Evolutionary conservation across 371 early-diverging fungal species (phyloP).

Genomic region (Circinella umbellata): DNA sequence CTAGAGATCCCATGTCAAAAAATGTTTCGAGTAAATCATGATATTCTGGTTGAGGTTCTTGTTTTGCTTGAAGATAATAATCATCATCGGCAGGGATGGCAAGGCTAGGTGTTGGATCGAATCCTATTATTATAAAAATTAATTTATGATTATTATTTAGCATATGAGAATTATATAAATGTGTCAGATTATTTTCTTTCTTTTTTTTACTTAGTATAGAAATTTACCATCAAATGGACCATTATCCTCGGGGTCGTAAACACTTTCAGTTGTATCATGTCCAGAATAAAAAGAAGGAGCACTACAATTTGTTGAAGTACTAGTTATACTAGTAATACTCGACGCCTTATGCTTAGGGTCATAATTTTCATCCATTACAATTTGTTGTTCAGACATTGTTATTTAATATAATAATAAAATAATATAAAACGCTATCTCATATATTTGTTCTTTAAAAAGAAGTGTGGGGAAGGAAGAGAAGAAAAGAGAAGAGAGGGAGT

Average conservation of each 20-base stretch:
- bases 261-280: conserved; percentile 19
- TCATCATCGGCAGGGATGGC: conserved; percentile 14
- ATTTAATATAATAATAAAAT: too few relatives aligned
- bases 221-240: conserved; percentile 23
- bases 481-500: not conserved
- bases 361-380: conserved; percentile 29
- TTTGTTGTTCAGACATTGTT: conserved; percentile 1
- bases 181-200: too few relatives aligned
- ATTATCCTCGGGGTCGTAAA: conserved; percentile 18
- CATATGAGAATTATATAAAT: not conserved
- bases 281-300: conserved; percentile 27
- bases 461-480: conserved; percentile 14
- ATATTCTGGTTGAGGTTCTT: conserved; percentile 5
- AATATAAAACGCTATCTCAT: not conserved
- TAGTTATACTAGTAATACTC: conserved; percentile 23
- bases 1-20: conserved; percentile 9
- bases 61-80: conserved; percentile 3
- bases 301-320: conserved; percentile 20
- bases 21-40: conserved; percentile 10
- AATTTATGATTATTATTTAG: not conserved
- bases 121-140: not conserved
- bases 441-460: not conserved
- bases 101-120: conserved; percentile 12
- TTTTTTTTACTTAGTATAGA: too few relatives aligned
- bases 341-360: conserved; percentile 24